These are phyloP conservation scores for Arachnomyces sp. DNA, from an alignment of 2,329 filamentous ascomycete species.

Conservation along the genomic window DNA sequence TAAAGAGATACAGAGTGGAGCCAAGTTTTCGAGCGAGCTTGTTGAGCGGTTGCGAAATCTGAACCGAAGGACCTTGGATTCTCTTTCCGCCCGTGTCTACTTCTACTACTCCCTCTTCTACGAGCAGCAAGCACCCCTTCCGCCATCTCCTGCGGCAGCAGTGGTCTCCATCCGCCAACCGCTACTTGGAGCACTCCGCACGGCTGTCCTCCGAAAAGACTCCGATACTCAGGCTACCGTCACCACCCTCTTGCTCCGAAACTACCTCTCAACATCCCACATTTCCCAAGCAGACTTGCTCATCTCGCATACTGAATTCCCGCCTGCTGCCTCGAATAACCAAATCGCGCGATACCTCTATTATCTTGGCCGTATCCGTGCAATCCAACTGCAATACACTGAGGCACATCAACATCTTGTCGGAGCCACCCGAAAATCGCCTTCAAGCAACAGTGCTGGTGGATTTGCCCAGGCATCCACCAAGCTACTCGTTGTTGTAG, in stretches of 20 bases:
- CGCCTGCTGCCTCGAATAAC: constrained; percentile 89
- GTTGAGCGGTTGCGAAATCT: constrained; percentile 77
- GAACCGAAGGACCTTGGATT: constrained; percentile 90
- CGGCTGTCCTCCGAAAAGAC: constrained; percentile 93
- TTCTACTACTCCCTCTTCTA: constrained; percentile 97
- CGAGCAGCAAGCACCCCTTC: constrained; percentile 79
- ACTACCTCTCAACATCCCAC: constrained; percentile 92
- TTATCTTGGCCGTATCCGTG: constrained; percentile 92
- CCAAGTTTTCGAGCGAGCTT: constrained; percentile 74
- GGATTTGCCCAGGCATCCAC: constrained; percentile 95
- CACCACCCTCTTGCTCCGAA: constrained; percentile 88
- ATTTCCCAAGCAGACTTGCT: constrained; percentile 94
- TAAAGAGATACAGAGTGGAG: constrained; percentile 71
- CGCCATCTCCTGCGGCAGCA: constrained; percentile 80
- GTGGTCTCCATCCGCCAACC: constrained; percentile 79
- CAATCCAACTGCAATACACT: constrained; percentile 93
- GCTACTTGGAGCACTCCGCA: constrained; percentile 80
- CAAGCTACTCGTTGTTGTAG: constrained; percentile 92
- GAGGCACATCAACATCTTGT: constrained; percentile 92
- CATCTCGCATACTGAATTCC: constrained; percentile 92
- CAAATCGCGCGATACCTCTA: constrained; percentile 96
- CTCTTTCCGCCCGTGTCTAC: constrained; percentile 89
- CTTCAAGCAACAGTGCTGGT: constrained; percentile 77
- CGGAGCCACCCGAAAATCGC: constrained; percentile 89
- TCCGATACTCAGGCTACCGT: constrained; percentile 95